Conservation (phyloP, 1,139 yeast genomes). For the Suhomyces guaymorum region DNA sequence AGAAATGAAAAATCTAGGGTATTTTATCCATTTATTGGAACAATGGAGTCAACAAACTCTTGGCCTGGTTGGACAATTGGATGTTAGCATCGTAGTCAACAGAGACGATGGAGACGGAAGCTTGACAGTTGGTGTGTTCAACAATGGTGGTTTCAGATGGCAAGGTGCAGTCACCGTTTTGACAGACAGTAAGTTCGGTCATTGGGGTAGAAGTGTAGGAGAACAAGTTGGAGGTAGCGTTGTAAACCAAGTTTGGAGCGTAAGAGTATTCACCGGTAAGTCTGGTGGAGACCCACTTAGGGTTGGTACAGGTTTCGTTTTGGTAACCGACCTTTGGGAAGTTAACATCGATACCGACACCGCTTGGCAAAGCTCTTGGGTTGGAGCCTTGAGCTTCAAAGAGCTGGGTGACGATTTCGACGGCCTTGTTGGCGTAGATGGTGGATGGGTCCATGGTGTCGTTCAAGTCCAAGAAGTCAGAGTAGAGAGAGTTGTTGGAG, state of each 20-base stretch:
- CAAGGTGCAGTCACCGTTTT: constrained; percentile 38
- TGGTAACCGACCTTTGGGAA: constrained; percentile 45
- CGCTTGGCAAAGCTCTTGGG: constrained; percentile 39
- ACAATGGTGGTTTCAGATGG: constrained; percentile 35
- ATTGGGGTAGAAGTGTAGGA: constrained; percentile 14
- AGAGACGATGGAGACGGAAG: constrained; percentile 41
- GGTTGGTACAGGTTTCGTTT: constrained; percentile 36
- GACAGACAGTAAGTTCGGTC: constrained; percentile 27
- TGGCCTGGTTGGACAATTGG: constrained; percentile 28
- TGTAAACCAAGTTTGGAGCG: constrained; percentile 31
- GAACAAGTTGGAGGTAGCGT: constrained; percentile 33
- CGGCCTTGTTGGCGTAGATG: constrained; percentile 42
- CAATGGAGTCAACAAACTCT: constrained; percentile 22
- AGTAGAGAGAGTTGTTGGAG: constrained; percentile 44
- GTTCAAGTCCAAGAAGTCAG: constrained; percentile 36
- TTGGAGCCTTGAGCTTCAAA: constrained; percentile 33
- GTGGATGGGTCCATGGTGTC: constrained; percentile 38
- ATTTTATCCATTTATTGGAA: constrained; percentile 1
- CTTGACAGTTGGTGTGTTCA: constrained; percentile 27
- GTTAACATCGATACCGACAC: constrained; percentile 50
- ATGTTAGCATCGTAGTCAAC: constrained; percentile 45
- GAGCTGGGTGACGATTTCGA: constrained; percentile 40
- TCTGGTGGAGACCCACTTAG: constrained; percentile 41
- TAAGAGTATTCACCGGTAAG: constrained; percentile 39
- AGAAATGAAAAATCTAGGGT: constrained; percentile 6